A percentile compares a stretch with the other conserved stretches of the same genome.
phyloP scores from a whole-genome alignment of 2,329 filamentous ascomycete species.

The Chaetomiaceae sp. region DNA sequence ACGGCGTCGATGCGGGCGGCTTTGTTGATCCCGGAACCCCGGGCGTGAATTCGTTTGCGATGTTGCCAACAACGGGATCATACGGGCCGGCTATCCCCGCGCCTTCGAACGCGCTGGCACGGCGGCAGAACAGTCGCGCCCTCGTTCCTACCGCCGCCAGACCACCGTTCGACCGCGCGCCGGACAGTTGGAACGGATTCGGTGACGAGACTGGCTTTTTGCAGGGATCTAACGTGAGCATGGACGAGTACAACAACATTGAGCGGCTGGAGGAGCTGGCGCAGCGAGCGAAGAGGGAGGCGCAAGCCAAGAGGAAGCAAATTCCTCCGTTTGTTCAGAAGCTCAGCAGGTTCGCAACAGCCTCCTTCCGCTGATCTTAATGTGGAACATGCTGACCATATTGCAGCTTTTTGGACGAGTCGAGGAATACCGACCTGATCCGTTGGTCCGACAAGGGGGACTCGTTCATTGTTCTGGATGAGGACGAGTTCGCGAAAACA shows the following conservation, averaged over 20 bases:
- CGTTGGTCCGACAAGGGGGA: constrained; percentile 95
- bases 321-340: constrained; percentile 98
- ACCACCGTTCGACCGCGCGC: constrained; percentile 21
- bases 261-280: constrained; percentile 76
- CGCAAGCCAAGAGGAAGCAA: constrained; percentile 84
- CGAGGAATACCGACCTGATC: constrained; percentile 89
- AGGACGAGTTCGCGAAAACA: constrained; percentile 96
- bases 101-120: constrained; percentile 45
- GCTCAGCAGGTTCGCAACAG: constrained; percentile 67
- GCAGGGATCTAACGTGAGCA: constrained; percentile 30
- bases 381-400: constrained; percentile 17
- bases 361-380: not conserved
- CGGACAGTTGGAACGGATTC: constrained; percentile 35
- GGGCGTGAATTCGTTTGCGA: constrained; percentile 33
- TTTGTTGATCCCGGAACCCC: constrained; percentile 33
- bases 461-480: constrained; percentile 93
- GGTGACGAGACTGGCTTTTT: constrained; percentile 37
- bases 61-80: constrained; percentile 28
- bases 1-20: constrained; percentile 31
- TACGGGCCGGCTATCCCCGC: constrained; percentile 25
- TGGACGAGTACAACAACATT: constrained; percentile 61
- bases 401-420: constrained; percentile 81
- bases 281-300: constrained; percentile 75
- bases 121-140: constrained; percentile 45
- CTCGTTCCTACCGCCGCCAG: constrained; percentile 41